phyloP scores from a whole-genome alignment of 2,329 filamentous ascomycete species.

The Chaetomium strumarium region DNA sequence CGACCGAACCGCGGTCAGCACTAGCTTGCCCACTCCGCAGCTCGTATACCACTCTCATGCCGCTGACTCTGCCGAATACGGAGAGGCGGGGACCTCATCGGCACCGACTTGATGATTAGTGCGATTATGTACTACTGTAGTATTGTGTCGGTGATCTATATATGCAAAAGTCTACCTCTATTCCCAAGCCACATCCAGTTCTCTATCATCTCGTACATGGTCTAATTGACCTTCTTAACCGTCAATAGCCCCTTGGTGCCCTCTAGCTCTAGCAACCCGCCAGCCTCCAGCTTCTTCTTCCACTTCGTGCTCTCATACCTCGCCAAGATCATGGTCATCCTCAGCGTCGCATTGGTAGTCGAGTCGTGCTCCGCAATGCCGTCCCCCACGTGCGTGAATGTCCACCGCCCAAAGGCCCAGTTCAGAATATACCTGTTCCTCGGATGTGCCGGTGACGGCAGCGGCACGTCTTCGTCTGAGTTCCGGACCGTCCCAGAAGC shows the following conservation, averaged over 20 bases:
- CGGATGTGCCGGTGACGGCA: conserved; percentile 26
- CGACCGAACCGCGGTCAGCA: too few relatives aligned
- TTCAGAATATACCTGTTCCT: conserved; percentile 76
- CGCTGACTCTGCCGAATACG: too few relatives aligned
- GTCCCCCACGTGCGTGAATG: conserved; percentile 58
- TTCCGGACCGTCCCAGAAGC: conserved; percentile 39
- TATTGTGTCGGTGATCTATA: neutral
- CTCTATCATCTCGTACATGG: neutral
- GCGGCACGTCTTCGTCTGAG: conserved; percentile 44
- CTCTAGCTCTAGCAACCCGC: conserved; percentile 47
- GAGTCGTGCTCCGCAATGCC: conserved; percentile 46
- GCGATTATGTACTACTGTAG: too few relatives aligned
- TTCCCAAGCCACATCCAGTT: neutral
- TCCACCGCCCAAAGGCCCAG: conserved; percentile 97
- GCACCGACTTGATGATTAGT: too few relatives aligned
- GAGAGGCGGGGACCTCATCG: too few relatives aligned
- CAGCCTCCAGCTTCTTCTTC: conserved; percentile 64
- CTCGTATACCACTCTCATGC: too few relatives aligned
- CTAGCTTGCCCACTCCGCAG: too few relatives aligned
- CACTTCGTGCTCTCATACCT: conserved; percentile 69
- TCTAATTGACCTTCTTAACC: conserved; percentile 46
- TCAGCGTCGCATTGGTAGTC: conserved; percentile 49
- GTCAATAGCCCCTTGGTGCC: conserved; percentile 43
- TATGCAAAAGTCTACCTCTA: neutral
- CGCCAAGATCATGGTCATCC: conserved; percentile 72